Conservation (phyloP, 1,284 basidiomycete species). For the Tylopilus sp. region DNA sequence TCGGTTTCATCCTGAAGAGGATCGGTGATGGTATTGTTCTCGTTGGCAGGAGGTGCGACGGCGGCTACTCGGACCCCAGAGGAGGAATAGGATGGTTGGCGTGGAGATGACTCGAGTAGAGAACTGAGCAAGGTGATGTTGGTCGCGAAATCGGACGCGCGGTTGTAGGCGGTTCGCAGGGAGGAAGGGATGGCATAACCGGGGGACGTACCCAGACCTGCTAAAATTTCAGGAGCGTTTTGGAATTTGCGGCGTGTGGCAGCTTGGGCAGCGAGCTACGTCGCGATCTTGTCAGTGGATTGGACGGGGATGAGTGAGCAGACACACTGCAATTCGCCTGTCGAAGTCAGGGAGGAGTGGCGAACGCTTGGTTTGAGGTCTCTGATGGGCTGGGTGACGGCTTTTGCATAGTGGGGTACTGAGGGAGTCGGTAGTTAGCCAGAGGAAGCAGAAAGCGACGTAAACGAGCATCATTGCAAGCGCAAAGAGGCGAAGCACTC, state of each 20-base stretch:
- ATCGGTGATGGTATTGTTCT: neutral
- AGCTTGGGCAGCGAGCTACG: conserved; percentile 18
- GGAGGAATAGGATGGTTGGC: neutral
- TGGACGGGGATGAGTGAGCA: neutral
- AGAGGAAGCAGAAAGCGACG: conserved; percentile 12
- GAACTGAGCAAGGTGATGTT: conserved; percentile 2
- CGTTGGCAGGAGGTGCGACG: neutral
- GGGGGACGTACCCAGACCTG: conserved; percentile 7
- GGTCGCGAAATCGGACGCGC: conserved; percentile 19
- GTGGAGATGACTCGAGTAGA: neutral
- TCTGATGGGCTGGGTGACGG: neutral
- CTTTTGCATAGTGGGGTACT: conserved; percentile 13
- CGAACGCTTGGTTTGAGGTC: neutral
- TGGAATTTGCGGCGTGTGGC: conserved; percentile 18
- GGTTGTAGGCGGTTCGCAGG: conserved; percentile 16
- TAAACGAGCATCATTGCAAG: conserved; percentile 12
- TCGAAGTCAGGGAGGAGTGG: conserved; percentile 1
- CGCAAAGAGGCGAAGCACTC: neutral
- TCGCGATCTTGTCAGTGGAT: conserved; percentile 1
- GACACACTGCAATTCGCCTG: conserved; percentile 13
- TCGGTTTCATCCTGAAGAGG: conserved; percentile 25
- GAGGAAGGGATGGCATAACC: conserved; percentile 16
- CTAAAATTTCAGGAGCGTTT: conserved; percentile 17
- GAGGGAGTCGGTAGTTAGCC: conserved; percentile 8
- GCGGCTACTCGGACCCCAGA: neutral